These are phyloP conservation scores for Metschnikowia matae DNA, from an alignment of 805 yeast genomes.

Conservation along the genomic window DNA sequence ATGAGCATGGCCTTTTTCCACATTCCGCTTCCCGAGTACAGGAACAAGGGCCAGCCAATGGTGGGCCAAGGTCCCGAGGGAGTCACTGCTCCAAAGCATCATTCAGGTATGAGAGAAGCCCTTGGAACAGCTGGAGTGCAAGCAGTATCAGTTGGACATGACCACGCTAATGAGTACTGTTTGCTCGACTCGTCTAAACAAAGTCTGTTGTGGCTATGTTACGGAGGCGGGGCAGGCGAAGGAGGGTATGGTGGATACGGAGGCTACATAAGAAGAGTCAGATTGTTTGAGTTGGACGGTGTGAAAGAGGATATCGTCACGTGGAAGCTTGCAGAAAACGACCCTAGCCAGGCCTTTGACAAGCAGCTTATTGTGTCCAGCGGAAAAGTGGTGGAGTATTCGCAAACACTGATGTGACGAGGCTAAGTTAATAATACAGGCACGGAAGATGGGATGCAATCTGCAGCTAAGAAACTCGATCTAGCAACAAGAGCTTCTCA, in stretches of 20 bases:
- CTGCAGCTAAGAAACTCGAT: not conserved
- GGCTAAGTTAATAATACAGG: not conserved
- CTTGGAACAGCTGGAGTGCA: constrained; percentile 66
- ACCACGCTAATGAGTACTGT: constrained; percentile 93
- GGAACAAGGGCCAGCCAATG: constrained; percentile 42
- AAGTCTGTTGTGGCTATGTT: constrained; percentile 71
- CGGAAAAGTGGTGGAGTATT: constrained; percentile 6
- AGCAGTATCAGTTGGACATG: constrained; percentile 85
- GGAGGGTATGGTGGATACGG: constrained; percentile 97
- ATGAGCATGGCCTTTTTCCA: constrained; percentile 90
- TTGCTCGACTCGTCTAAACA: constrained; percentile 45
- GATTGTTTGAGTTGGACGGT: constrained; percentile 66
- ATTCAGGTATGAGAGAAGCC: constrained; percentile 60
- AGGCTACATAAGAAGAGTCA: constrained; percentile 73
- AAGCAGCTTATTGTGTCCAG: constrained; percentile 39
- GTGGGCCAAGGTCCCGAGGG: constrained; percentile 70
- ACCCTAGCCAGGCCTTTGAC: constrained; percentile 47
- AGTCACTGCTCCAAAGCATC: constrained; percentile 70
- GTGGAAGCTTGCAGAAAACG: constrained; percentile 70
- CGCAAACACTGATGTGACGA: not conserved
- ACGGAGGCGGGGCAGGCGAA: constrained; percentile 91
- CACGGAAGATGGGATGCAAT: not conserved
- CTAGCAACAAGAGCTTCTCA: no score
- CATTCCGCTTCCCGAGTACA: constrained; percentile 86
- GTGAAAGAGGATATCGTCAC: constrained; percentile 45